These are phyloP conservation scores for Epichloe baconii DNA, from an alignment of 2,329 filamentous ascomycete species.

Conservation along the genomic window DNA sequence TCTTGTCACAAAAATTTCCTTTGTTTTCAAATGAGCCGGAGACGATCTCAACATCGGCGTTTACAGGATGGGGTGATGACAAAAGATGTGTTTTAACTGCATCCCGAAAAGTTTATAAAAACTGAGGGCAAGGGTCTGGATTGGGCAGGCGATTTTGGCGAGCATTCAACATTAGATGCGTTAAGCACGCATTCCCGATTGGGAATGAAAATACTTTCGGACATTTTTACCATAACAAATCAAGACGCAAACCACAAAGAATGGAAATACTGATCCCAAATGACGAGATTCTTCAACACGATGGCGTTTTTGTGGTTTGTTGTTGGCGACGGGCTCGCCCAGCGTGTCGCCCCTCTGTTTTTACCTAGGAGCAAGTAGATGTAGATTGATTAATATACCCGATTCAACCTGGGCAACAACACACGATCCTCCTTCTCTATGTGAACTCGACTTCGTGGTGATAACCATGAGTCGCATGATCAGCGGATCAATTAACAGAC, in stretches of 20 bases:
- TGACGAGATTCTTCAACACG: slow-evolving; percentile 8
- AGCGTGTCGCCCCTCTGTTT: background rate
- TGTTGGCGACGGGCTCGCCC: background rate
- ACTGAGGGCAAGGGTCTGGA: slow-evolving; percentile 14
- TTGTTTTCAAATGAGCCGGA: slow-evolving; percentile 25
- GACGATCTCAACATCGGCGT: slow-evolving; percentile 50
- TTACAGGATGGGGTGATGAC: slow-evolving; percentile 25
- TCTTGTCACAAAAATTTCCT: slow-evolving; percentile 3
- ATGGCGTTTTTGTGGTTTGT: slow-evolving; percentile 8
- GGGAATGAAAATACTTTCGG: slow-evolving; percentile 12
- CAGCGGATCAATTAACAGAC: too few species aligned
- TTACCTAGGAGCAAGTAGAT: slow-evolving; percentile 4
- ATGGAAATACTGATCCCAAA: slow-evolving; percentile 2
- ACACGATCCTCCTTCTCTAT: background rate
- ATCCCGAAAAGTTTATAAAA: slow-evolving; percentile 22
- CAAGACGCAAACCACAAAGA: background rate
- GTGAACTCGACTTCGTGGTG: too few species aligned
- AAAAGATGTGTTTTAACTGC: slow-evolving; percentile 19
- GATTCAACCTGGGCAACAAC: slow-evolving; percentile 10
- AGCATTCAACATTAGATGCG: slow-evolving; percentile 28
- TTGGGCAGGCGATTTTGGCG: slow-evolving; percentile 16
- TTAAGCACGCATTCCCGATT: slow-evolving; percentile 18
- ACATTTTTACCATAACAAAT: slow-evolving; percentile 14
- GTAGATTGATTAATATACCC: slow-evolving; percentile 8
- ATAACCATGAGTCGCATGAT: too few species aligned